Conservation (phyloP, 345 rosid species). For the Corchorus capsularis region DNA sequence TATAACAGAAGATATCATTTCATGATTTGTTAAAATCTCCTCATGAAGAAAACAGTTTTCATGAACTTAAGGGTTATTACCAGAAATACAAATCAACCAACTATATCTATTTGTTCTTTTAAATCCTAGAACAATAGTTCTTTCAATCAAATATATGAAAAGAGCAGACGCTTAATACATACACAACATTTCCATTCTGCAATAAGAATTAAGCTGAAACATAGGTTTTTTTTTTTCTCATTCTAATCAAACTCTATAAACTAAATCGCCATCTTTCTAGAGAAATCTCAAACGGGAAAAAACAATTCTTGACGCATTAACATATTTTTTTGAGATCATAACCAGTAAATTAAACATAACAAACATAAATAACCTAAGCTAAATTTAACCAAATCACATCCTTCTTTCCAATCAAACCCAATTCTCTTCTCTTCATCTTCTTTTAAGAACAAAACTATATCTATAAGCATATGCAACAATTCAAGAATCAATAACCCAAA, state of each 20-base stretch:
- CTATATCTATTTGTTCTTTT: too few relatives aligned
- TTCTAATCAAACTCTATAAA: not conserved
- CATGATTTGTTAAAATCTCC: not conserved
- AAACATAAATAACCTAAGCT: not conserved
- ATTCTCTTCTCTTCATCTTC: not conserved
- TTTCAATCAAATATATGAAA: not conserved
- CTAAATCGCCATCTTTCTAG: not conserved
- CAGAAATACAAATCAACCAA: not conserved
- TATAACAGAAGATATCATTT: not conserved
- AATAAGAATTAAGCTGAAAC: not conserved
- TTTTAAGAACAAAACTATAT: not conserved
- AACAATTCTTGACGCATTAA: not conserved
- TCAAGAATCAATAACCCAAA: not conserved
- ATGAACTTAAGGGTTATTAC: not conserved
- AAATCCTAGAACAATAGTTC: not conserved
- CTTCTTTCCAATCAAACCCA: not conserved
- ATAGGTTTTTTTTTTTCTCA: not conserved
- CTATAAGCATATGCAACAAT: not conserved
- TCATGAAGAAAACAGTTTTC: not conserved
- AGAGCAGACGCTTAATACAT: not conserved
- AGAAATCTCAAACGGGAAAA: not conserved
- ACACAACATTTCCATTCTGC: not conserved
- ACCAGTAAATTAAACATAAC: not conserved
- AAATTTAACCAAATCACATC: conserved; percentile 11
- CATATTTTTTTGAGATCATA: not conserved